Percentiles rank a stretch among this genome's conserved stretches.
phyloP scores from a whole-genome alignment of 2,329 filamentous ascomycete species.

The Cladophialophora psammophila region DNA sequence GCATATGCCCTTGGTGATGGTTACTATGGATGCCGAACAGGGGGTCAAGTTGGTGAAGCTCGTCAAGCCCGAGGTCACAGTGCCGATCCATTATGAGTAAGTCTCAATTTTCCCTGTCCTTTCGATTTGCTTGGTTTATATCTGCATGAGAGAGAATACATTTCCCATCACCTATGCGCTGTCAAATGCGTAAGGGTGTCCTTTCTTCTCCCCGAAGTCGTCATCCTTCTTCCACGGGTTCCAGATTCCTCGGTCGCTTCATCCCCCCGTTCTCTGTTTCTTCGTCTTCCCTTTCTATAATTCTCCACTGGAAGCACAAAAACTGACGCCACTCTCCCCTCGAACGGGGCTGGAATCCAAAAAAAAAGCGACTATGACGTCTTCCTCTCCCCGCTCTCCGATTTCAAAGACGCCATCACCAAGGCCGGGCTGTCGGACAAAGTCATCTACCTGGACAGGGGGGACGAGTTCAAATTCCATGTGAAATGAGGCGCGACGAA shows the following conservation, averaged over 20 bases:
- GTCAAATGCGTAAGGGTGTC: background rate
- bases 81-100: conserved; percentile 68
- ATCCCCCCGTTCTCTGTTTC: background rate
- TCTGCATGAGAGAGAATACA: background rate
- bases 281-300: background rate
- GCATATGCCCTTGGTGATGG: conserved; percentile 67
- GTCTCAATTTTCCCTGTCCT: conserved; percentile 29
- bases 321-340: background rate
- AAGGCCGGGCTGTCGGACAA: conserved; percentile 59
- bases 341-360: background rate
- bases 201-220: background rate
- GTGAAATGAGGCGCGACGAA: conserved; percentile 44
- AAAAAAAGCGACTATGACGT: conserved; percentile 63
- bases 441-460: conserved; percentile 68
- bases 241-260: background rate
- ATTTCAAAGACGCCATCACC: conserved; percentile 66
- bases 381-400: conserved; percentile 64
- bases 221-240: background rate
- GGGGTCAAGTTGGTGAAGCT: conserved; percentile 67
- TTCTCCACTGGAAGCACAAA: background rate
- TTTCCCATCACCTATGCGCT: background rate
- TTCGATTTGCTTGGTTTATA: background rate
- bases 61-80: conserved; percentile 67
- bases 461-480: conserved; percentile 64
- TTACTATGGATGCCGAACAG: conserved; percentile 72